Evolutionary conservation across 495 filamentous ascomycete genomes (phyloP).

Genomic region (Melanomma pulvis-pyrius): DNA sequence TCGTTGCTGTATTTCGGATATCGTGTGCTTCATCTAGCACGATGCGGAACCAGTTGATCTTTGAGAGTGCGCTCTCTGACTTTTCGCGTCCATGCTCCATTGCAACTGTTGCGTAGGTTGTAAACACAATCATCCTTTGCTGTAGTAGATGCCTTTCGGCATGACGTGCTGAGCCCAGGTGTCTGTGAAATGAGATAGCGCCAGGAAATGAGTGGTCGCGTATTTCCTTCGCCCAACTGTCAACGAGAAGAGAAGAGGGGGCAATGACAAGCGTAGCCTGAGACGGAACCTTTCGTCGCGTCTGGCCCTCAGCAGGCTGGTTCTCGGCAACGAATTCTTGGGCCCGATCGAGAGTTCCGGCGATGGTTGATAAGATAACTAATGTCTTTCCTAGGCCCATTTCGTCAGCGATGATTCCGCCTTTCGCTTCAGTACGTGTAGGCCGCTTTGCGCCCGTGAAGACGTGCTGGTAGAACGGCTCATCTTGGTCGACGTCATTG

Average conservation of each 20-base stretch:
- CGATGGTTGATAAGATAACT: conserved; percentile 9
- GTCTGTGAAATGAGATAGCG: too few species aligned
- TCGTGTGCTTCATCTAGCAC: too few species aligned
- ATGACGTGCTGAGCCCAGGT: too few species aligned
- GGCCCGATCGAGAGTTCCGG: conserved; percentile 11
- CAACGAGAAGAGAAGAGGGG: conserved; percentile 4
- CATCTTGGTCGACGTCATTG: too few species aligned
- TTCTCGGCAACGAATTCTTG: neutral
- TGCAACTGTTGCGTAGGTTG: conserved; percentile 16
- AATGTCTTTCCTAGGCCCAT: conserved; percentile 24
- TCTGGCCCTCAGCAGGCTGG: neutral
- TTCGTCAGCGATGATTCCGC: conserved; percentile 21
- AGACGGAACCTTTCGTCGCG: neutral
- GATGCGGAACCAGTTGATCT: conserved; percentile 91
- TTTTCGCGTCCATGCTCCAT: too few species aligned
- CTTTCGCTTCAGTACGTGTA: neutral
- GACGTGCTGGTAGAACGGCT: conserved; percentile 21
- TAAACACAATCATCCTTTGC: conserved; percentile 17
- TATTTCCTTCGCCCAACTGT: too few species aligned
- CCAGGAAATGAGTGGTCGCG: too few species aligned
- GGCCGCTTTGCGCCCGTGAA: conserved; percentile 18
- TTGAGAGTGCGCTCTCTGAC: conserved; percentile 45
- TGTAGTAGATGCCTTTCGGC: neutral
- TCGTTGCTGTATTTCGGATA: conserved; percentile 80
- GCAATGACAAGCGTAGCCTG: conserved; percentile 11